phyloP scores from a whole-genome alignment of 345 rosid species.

The Gossypium bickii region DNA sequence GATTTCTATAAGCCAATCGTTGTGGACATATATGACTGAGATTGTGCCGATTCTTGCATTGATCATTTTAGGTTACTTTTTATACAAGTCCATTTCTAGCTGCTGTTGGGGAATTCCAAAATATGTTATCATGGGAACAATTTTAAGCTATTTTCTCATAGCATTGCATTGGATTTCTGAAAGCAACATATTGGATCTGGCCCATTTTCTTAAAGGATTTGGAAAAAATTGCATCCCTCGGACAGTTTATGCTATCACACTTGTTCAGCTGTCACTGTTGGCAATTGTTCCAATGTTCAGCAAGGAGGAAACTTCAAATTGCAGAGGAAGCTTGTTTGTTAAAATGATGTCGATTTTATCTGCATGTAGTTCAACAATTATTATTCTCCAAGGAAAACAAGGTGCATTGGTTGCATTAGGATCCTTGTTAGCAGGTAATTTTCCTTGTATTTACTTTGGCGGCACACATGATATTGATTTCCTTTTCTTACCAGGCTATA shows the following conservation, averaged over 20 bases:
- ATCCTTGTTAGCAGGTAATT: conserved; percentile 58
- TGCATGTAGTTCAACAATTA: conserved; percentile 71
- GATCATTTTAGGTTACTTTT: conserved; percentile 40
- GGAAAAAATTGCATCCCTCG: conserved; percentile 53
- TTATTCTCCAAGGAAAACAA: conserved; percentile 74
- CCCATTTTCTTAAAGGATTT: conserved; percentile 31
- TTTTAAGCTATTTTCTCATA: conserved; percentile 59
- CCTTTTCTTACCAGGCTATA: background rate
- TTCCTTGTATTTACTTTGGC: conserved; percentile 9
- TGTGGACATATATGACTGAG: conserved; percentile 47
- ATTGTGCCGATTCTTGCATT: conserved; percentile 50
- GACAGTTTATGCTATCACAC: conserved; percentile 47
- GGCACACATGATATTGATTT: conserved; percentile 2
- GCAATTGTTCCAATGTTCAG: conserved; percentile 29
- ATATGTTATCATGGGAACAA: conserved; percentile 47
- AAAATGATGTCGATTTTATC: conserved; percentile 54
- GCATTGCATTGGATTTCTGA: conserved; percentile 71
- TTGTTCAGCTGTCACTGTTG: conserved; percentile 53
- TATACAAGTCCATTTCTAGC: conserved; percentile 28
- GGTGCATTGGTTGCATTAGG: conserved; percentile 74
- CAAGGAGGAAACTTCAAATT: conserved; percentile 22
- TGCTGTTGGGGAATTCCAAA: conserved; percentile 38
- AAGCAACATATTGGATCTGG: conserved; percentile 35
- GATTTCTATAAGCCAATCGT: conserved; percentile 42
- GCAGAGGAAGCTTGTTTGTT: conserved; percentile 27